A percentile compares a stretch with the other conserved stretches of the same genome.
Conservation (phyloP, 2,329 filamentous ascomycete genomes). For the Venturia pyrina region DNA sequence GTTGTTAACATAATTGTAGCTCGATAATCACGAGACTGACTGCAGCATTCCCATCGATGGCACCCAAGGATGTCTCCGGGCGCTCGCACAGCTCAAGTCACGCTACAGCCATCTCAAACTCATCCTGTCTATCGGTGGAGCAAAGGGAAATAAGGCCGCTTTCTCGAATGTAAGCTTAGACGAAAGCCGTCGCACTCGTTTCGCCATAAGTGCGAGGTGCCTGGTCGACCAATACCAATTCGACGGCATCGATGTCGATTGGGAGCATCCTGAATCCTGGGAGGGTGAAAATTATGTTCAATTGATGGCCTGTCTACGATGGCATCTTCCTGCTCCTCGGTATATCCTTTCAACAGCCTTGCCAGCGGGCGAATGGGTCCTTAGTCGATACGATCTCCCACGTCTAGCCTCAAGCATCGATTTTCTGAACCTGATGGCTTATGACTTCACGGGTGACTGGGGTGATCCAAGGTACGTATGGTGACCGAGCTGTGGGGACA, state of each 20-base stretch:
- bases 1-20: constrained; percentile 33
- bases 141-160: constrained; percentile 49
- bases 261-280: constrained; percentile 62
- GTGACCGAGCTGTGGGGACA: neutral
- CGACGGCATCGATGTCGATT: constrained; percentile 71
- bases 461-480: constrained; percentile 37
- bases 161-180: constrained; percentile 59
- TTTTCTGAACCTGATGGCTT: constrained; percentile 69
- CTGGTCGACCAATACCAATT: constrained; percentile 62
- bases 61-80: constrained; percentile 59
- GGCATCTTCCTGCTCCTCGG: constrained; percentile 55
- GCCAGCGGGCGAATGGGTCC: constrained; percentile 54
- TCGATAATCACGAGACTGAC: constrained; percentile 74
- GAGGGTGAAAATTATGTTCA: constrained; percentile 59
- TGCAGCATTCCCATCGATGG: constrained; percentile 62
- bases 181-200: constrained; percentile 52
- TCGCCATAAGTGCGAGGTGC: constrained; percentile 56
- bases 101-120: constrained; percentile 61
- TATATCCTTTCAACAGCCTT: constrained; percentile 65
- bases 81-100: constrained; percentile 62
- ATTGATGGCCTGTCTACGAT: constrained; percentile 56
- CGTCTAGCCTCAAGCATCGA: constrained; percentile 58
- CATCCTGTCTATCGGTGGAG: constrained; percentile 69
- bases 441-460: constrained; percentile 70
- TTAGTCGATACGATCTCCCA: constrained; percentile 59